These are phyloP conservation scores for Aspergillus bertholletiae DNA, from an alignment of 495 filamentous ascomycete species.

Conservation along the genomic window DNA sequence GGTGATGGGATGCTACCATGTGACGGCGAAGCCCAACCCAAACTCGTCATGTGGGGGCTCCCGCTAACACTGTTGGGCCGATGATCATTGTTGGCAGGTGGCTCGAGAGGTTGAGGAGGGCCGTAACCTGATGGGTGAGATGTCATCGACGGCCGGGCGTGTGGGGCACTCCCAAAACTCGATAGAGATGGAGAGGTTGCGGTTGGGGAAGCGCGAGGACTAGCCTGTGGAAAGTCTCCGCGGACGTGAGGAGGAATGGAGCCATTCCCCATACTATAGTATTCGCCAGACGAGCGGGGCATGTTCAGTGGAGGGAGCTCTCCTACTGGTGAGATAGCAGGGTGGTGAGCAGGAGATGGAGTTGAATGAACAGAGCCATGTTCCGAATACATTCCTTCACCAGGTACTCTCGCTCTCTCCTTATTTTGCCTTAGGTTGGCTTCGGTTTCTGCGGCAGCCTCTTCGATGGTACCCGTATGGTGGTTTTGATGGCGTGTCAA, in stretches of 20 bases:
- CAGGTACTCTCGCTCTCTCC: conserved; percentile 60
- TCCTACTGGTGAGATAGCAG: conserved; percentile 74
- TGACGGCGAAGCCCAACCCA: conserved; percentile 72
- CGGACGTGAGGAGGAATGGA: conserved; percentile 83
- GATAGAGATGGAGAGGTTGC: conserved; percentile 58
- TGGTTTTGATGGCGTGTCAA: conserved; percentile 94
- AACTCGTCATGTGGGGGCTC: conserved; percentile 69
- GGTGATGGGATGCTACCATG: conserved; percentile 63
- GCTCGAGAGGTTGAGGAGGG: conserved; percentile 84
- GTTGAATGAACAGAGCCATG: conserved; percentile 80
- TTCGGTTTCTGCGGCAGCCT: conserved; percentile 84
- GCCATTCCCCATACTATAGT: conserved; percentile 59
- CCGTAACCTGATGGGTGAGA: conserved; percentile 80
- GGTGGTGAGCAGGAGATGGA: conserved; percentile 75
- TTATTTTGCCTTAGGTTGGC: conserved; percentile 64
- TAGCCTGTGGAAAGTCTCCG: conserved; percentile 69
- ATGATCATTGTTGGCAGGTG: conserved; percentile 74
- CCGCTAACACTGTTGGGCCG: conserved; percentile 62
- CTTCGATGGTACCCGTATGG: conserved; percentile 92
- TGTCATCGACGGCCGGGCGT: conserved; percentile 62
- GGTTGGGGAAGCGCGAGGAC: conserved; percentile 65
- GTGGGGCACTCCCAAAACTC: conserved; percentile 52
- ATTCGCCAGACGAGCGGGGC: conserved; percentile 62
- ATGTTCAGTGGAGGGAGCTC: conserved; percentile 74
- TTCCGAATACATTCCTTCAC: conserved; percentile 74